Base-by-base conservation (phyloP, 2,329 filamentous ascomycete genomes). In the Metarhizium rileyi region DNA sequence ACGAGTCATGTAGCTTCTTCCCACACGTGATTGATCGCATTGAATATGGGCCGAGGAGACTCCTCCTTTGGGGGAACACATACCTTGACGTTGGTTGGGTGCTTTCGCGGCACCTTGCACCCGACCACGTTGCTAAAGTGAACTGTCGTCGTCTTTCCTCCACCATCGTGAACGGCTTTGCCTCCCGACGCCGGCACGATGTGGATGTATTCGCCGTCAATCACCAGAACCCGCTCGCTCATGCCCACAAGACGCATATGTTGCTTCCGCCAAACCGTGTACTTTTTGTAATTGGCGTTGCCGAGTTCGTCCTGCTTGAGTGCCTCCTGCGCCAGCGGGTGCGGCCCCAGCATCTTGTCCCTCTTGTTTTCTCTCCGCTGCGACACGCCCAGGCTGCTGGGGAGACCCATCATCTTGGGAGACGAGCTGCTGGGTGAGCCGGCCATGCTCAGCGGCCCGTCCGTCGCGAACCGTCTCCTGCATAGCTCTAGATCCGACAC, bases 121-220 rank as follows among this genome's bases (percentile, higher is more conserved):
- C 87, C 87, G 16, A 94, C 80, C 5, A 93, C 85, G 50, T 86
- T 86, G 59, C 81, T 85, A 62, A 91, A 90, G 59, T 90, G 87
- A 44, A 91, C 85, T 38, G 86, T 89, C 3, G 86, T 90, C 30
- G 82, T 86, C 69, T 89, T 90, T 33, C 79, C 79, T 49, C 73
- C 75, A 22, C 74, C 76, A 50, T 84, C 81, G 52, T 80, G 77
- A 50, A 81, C 69, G 10, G 80, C 78, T 62, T 86, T 87, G 35
- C 83, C 82, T 9, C 77, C 77, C 2, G 78, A 78, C 2, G 79
- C 75, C 25, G 87, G 86, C 77, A 89, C 84, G 58, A 94, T 89
- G 66, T 91, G 87, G 53, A 94, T 81, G 64, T 90, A 93, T 63
- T 94, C 88, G 52, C 86, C 86, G 58, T 91, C 87, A 56, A 94